Evolutionary conservation across 2,329 filamentous ascomycete species (phyloP).

Genomic region (Fusarium caatingaense): DNA sequence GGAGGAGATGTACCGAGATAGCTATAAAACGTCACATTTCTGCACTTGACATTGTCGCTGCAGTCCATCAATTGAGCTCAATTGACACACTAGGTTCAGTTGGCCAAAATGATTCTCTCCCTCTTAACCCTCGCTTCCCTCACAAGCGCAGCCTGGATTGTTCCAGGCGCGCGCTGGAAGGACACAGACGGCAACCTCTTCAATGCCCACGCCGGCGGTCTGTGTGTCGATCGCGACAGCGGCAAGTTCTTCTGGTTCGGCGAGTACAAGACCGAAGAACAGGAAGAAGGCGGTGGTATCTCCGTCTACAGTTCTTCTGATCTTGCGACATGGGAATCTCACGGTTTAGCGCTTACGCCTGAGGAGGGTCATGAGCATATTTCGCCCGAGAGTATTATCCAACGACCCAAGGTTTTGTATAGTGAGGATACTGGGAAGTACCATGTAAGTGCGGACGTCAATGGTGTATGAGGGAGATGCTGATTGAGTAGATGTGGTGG

Average conservation of each 20-base stretch:
- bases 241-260: conserved; percentile 71
- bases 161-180: conserved; percentile 69
- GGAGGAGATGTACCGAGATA: conserved; percentile 23
- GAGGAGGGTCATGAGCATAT: conserved; percentile 66
- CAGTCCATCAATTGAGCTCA: too few relatives aligned
- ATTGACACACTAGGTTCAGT: too few relatives aligned
- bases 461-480: not conserved
- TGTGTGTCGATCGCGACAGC: conserved; percentile 63
- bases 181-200: conserved; percentile 70
- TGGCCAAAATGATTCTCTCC: conserved; percentile 9
- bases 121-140: conserved; percentile 28
- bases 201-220: conserved; percentile 70
- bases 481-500: conserved; percentile 64
- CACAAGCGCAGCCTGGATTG: conserved; percentile 60
- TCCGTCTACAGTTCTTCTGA: conserved; percentile 71
- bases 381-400: conserved; percentile 67
- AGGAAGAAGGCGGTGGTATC: conserved; percentile 69
- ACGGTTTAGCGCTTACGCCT: conserved; percentile 67
- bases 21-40: conserved; percentile 18
- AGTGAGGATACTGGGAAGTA: conserved; percentile 66
- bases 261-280: conserved; percentile 69
- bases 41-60: not conserved
- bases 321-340: conserved; percentile 67
- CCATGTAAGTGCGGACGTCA: conserved; percentile 54
- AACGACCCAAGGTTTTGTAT: conserved; percentile 71